Evolutionary conservation across 257 asterid species (phyloP), one percentile per base, ranked within the genome.

Genomic region (Echites panduratus): DNA sequence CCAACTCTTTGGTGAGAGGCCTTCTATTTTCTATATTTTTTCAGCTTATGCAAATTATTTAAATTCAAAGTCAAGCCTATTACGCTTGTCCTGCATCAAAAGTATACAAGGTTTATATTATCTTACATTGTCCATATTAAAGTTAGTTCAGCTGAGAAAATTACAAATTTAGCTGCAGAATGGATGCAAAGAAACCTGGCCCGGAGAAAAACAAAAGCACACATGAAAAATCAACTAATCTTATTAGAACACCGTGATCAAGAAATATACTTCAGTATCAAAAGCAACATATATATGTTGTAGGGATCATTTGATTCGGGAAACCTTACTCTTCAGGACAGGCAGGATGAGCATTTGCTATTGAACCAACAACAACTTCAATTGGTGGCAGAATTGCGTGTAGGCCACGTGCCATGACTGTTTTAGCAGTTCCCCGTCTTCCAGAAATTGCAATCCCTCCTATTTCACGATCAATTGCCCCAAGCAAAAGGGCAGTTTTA

Each of bases 401-500:
- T 86, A 95, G 83, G 48, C 99, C 98, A 77, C 99, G 97, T 17
- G 99, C 96, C 99, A 95, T 95, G 68, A 95, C 89, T 56, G 99
- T 91, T 86, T 95, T 95, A 4, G 99, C 99, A 49, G 99, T 95
- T 83, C 99, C 99, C 61, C 99, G 85, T 84, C 86, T 95, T 71
- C 99, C 99, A 63, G 92, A 91, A 79, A 95, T 91, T 53, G 98
- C 99, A 80, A 95, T 91, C 70, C 99, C 99, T 80, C 98, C 99
- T 65, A 95, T 85, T 79, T 87, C 97, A 65, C 98, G 92, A 81
- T 95, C 99, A 78, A 90, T 77, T 41, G 99, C 99, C 72, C 99
- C 99, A 74, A 95, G 99, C 77, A 95, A 82, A 71, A 95, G 98
- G 73, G 98, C 97, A 48, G 98, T 90, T 85, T 95, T 95, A 78